These are phyloP conservation scores for Picea glauca DNA, from an alignment of 75 land plant species.

Conservation along the genomic window DNA sequence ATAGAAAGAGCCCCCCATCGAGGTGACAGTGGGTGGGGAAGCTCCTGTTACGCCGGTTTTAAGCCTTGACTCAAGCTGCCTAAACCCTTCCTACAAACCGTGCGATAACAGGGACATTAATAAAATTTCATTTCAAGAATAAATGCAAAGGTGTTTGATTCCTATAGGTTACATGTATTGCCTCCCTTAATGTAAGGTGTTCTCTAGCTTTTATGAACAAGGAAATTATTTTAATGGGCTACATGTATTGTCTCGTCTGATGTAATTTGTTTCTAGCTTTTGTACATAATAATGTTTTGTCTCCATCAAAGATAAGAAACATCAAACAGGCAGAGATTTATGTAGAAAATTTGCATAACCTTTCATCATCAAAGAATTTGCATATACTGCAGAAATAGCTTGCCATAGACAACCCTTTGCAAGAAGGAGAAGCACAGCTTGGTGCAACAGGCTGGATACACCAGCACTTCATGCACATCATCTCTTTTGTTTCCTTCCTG, in stretches of 20 bases:
- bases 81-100: no score
- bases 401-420: constrained; percentile 59
- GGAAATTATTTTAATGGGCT: neutral
- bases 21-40: no score
- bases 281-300: neutral
- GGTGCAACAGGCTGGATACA: constrained; percentile 54
- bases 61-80: no score
- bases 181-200: neutral
- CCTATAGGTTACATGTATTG: neutral
- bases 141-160: neutral
- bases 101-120: no score
- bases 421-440: constrained; percentile 47
- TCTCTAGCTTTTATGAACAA: neutral
- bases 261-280: neutral
- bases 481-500: constrained; percentile 62
- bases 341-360: constrained; percentile 28
- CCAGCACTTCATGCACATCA: constrained; percentile 83
- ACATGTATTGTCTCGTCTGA: neutral
- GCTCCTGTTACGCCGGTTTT: no score
- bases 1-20: no score
- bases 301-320: neutral
- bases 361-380: constrained; percentile 77
- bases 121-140: neutral
- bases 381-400: constrained; percentile 69
- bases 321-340: neutral